Base-by-base conservation (phyloP, 1,139 yeast genomes). In the Saccharomyces hybrid region DNA sequence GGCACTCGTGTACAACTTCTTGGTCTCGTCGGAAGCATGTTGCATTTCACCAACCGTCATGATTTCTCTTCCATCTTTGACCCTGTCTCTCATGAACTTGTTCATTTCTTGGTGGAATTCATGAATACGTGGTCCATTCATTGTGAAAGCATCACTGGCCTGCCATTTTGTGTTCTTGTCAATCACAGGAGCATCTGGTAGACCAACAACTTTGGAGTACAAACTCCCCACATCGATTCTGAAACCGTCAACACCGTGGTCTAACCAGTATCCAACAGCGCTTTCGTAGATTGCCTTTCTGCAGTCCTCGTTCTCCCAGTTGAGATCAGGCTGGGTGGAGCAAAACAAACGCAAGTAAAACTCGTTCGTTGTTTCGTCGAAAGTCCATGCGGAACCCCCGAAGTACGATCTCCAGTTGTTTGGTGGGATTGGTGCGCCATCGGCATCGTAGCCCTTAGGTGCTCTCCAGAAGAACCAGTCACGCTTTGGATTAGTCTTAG, bases 391-490 rank as follows among this genome's bases (percentile, higher is more conserved):
- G 19, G 80, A 73, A 3, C 81, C 83, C 6, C 79, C 74, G 60
- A 80, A 81, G 59, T 69, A 70, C 2, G 83, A 77, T 24, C 63
- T 61, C 84, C 85, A 81, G 67, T 81, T 81, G 71, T 78, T 80
- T 24, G 84, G 83, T 26, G 83, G 82, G 24, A 70, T 73, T 66
- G 82, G 74, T 49, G 73, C 72, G 27, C 83, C 83, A 4, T 75
- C 59, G 27, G 64, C 72, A 59, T 77, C 82, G 63, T 72, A 75
- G 2, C 58, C 60, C 56, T 67, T 72, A 24, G 83, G 76, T 44
- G 77, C 75, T 57, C 73, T 75, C 85, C 84, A 81, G 61, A 79
- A 74, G 68, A 80, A 81, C 85, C 85, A 81, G 66, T 81, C 82
- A 64, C 85, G 73, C 70, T 81, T 81, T 21, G 83, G 78, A 64